Conservation (phyloP, 306 rosid genomes). For the Vigna unguiculata region DNA sequence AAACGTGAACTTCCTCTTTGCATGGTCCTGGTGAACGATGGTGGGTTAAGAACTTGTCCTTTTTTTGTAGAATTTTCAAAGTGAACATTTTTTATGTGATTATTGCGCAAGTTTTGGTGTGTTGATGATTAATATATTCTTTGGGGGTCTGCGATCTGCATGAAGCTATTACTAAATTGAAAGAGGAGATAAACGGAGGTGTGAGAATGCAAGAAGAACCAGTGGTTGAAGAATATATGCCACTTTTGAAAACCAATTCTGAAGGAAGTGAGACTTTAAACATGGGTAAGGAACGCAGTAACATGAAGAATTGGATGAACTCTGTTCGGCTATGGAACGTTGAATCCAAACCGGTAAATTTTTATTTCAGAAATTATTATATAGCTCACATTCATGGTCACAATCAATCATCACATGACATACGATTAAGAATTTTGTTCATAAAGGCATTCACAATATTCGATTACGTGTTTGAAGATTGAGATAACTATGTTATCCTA, state of each 20-base stretch:
- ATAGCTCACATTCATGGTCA: not conserved
- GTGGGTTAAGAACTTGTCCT: conserved; percentile 47
- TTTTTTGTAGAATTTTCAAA: not conserved
- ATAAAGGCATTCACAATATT: no score
- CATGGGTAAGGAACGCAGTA: conserved; percentile 42
- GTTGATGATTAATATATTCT: not conserved
- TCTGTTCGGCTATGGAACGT: conserved; percentile 73
- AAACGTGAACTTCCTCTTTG: conserved; percentile 87
- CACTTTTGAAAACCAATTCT: conserved; percentile 41
- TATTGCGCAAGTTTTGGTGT: not conserved
- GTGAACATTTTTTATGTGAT: not conserved
- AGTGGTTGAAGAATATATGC: conserved; percentile 48
- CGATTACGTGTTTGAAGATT: no score
- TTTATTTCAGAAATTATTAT: not conserved
- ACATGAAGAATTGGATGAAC: conserved; percentile 61
- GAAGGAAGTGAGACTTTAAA: conserved; percentile 40
- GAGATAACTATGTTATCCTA: no score
- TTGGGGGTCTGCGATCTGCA: conserved; percentile 15
- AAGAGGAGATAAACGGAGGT: conserved; percentile 50
- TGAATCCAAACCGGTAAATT: conserved; percentile 42
- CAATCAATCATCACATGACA: no score
- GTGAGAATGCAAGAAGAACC: conserved; percentile 49
- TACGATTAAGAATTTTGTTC: no score
- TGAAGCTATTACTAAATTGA: conserved; percentile 68
- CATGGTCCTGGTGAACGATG: conserved; percentile 66